Base-by-base conservation (phyloP, 2,329 filamentous ascomycete species). In the Calonectria pseudoturangicola region DNA sequence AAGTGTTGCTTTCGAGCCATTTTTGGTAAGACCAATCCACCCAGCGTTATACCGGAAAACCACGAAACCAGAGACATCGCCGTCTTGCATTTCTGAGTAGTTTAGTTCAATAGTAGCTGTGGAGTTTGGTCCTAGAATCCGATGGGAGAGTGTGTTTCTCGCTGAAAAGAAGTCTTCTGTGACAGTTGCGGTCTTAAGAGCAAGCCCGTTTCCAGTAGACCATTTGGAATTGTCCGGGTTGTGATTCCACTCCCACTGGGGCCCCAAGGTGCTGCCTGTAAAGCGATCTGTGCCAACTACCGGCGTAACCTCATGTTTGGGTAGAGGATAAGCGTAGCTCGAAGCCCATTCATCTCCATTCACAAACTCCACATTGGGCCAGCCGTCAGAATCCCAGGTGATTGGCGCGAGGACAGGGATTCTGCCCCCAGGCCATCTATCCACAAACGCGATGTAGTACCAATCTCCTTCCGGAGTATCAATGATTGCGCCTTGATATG, bases 361-460 rank as follows among this genome's bases (percentile, higher is more conserved):
- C 30, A n/a, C 18, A 25, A 18, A 13, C n/a, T 51, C 50, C 10
- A 83, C 70, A 9, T 77, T 67, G 0, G 89, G 89, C 81, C 84
- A 92, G 1, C 89, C 89, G 2, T 77, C 74, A 47, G 89, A 87
- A 1, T 79, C 73, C 3, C 83, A 86, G 82, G 86, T 90, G 0
- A 83, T 85, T 0, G 90, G 89, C 0, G 90, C 89, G 1, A 90
- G 80, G 0, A 90, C 87, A 0, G 90, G 90, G 12, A 90, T 86
- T n/a, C 90, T 85, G 0, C 90, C 90, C 2, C 84, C 86, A 0
- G 90, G 90, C 65, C 89, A 92, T 0, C 85, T 84, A 74, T 89
- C 88, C 5, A 87, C 80, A 76, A 92, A 92, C 0, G 87, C 85
- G 80, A 91, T 87, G 75, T 89, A 92, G 76, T 89, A 91, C 89